Base-by-base conservation (phyloP, 352 stramenopile genomes). In the Phytopythium delawarense region DNA sequence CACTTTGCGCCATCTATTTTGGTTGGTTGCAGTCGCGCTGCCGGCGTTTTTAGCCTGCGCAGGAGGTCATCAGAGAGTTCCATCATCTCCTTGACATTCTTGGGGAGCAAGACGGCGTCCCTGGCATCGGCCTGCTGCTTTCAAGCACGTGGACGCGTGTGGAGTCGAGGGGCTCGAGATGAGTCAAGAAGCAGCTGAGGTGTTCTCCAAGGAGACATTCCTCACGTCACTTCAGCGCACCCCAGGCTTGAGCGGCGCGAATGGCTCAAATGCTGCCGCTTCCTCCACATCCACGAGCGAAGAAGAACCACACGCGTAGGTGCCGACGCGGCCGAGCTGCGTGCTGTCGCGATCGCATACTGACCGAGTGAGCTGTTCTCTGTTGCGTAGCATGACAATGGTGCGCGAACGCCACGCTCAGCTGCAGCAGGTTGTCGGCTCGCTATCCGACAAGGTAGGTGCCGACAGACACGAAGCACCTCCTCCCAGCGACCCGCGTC, bases 201-300 rank as follows among this genome's bases (percentile, higher is more conserved):
- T 90, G 35, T 90, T 93, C 61, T 85, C 79, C n/a, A 90, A 88
- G 59, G 78, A 93, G 61, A 91, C 84, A 2, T 93, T 93, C 62
- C 63, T 93, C 32, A 91, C 84, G 2, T 82, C 84, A 18, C 63
- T 93, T 13, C 86, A 85, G 40, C 75, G 79, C 61, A 74, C 74
- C 52, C 68, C 68, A 0, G 63, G 65, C 20, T 32, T 49, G n/a
- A 42, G 32, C 11, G 42, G 32, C 18, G 50, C 49, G 11, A 49
- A 53, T 54, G 53, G 37, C 7, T 45, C 56, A 7, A 69, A 28
- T 59, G 53, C 13, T 13, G 37, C 52, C 4, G 66, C 55, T 12
- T 55, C 70, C 15, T 67, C 46, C 30, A 44, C 61, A n/a, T 54
- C 61, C n/a, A 46, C 53, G 54, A 62, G 66, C 12, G 74, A 88